A percentile compares a stretch with the other conserved stretches of the same genome.
Evolutionary conservation across 2,329 filamentous ascomycete species (phyloP).

Genomic region (Monosporascus sp.): DNA sequence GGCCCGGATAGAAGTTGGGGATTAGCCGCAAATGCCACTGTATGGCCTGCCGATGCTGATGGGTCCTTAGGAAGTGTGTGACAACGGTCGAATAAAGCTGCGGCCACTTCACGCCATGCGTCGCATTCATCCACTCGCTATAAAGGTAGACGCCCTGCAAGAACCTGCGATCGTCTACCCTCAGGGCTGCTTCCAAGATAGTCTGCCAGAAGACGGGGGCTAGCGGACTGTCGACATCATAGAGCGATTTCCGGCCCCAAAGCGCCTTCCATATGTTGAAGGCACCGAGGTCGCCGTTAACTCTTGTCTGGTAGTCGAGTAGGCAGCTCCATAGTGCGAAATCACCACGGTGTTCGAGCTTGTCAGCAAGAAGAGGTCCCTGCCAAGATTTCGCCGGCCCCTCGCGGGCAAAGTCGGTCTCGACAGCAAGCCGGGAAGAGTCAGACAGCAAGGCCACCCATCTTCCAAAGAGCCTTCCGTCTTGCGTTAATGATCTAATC

Average conservation of each 20-base stretch:
- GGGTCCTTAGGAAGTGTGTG: slow-evolving; percentile 35
- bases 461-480: slow-evolving; percentile 17
- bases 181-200: slow-evolving; percentile 29
- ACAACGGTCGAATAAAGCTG: slow-evolving; percentile 44
- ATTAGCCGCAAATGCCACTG: slow-evolving; percentile 44
- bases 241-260: slow-evolving; percentile 27
- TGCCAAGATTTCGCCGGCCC: slow-evolving; percentile 18
- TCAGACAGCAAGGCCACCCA: slow-evolving; percentile 21
- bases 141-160: slow-evolving; percentile 33
- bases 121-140: slow-evolving; percentile 36
- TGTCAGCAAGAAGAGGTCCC: slow-evolving; percentile 21
- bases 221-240: slow-evolving; percentile 18
- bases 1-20: slow-evolving; percentile 36
- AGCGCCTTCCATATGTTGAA: slow-evolving; percentile 24
- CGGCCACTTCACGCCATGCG: slow-evolving; percentile 41
- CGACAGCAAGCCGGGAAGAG: slow-evolving; percentile 20
- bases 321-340: slow-evolving; percentile 25
- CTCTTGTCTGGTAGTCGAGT: slow-evolving; percentile 25
- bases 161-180: slow-evolving; percentile 22
- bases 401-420: slow-evolving; percentile 25
- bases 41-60: slow-evolving; percentile 32
- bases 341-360: slow-evolving; percentile 20
- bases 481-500: slow-evolving; percentile 11
- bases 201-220: slow-evolving; percentile 24
- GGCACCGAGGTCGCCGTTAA: slow-evolving; percentile 23